These are phyloP conservation scores for Ophiostoma novo-ulmi DNA, from an alignment of 2,329 filamentous ascomycete species.

Conservation along the genomic window DNA sequence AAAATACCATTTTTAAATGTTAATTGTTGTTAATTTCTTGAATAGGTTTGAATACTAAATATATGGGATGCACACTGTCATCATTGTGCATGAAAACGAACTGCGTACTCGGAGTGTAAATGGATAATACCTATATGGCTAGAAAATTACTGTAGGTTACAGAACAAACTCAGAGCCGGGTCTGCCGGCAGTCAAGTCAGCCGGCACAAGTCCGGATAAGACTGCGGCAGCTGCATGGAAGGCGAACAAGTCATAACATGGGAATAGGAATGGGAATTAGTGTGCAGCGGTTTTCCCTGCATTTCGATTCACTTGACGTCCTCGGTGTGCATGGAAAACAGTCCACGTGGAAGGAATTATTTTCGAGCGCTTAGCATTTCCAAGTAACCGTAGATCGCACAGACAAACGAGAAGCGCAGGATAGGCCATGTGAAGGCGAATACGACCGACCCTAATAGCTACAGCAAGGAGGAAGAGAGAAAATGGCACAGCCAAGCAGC, in stretches of 20 bases:
- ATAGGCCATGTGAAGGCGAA: neutral
- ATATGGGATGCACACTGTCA: neutral
- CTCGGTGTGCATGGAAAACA: neutral
- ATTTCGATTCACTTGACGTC: neutral
- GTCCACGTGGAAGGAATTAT: neutral
- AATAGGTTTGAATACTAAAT: neutral
- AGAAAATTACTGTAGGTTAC: neutral
- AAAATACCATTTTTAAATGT: neutral
- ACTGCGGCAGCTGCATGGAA: neutral
- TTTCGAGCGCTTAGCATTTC: neutral
- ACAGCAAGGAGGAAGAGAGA: neutral
- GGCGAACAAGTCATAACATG: neutral
- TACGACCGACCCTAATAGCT: neutral
- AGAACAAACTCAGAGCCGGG: neutral
- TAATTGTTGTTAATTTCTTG: neutral
- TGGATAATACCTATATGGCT: neutral
- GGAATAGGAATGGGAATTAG: neutral
- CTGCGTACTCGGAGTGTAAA: slow-evolving; percentile 2
- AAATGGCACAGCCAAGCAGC: neutral
- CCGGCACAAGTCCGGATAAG: slow-evolving; percentile 4
- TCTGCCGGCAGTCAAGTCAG: slow-evolving; percentile 8
- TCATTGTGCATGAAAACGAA: slow-evolving; percentile 1
- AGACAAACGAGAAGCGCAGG: neutral
- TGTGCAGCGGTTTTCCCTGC: neutral
- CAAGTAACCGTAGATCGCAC: neutral